Evolutionary conservation across 2,329 filamentous ascomycete species (phyloP).

Genomic region (Sclerotinia spermophila): DNA sequence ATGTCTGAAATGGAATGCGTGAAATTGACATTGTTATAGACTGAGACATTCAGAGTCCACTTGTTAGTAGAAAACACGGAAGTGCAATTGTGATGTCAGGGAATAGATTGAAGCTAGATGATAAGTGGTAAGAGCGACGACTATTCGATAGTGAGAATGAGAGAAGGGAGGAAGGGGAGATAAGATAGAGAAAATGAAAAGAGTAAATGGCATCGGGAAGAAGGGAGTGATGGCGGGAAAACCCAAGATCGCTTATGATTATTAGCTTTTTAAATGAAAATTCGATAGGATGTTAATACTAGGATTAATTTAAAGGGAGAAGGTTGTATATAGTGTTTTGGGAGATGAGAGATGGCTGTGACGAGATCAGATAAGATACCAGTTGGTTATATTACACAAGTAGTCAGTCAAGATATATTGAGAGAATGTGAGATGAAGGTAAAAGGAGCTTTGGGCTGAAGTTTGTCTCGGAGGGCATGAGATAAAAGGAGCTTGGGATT

Average conservation of each 20-base stretch:
- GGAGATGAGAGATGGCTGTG: neutral
- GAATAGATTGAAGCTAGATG: too few species aligned
- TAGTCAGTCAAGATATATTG: too few species aligned
- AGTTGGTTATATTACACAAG: neutral
- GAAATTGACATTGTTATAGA: too few species aligned
- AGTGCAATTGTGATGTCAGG: too few species aligned
- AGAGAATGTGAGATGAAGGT: too few species aligned
- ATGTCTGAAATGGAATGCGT: too few species aligned
- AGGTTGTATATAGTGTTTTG: neutral
- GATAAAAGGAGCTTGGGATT: neutral
- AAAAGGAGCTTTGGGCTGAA: neutral
- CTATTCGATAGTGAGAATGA: neutral
- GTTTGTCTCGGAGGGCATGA: neutral
- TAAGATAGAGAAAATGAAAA: neutral
- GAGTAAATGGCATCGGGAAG: neutral
- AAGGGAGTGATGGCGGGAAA: neutral
- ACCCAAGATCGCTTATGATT: too few species aligned
- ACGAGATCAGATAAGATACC: neutral
- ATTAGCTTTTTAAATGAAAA: too few species aligned
- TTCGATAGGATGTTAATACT: neutral
- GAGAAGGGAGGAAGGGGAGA: neutral
- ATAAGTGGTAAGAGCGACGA: neutral
- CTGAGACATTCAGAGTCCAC: too few species aligned
- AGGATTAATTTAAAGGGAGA: too few species aligned
- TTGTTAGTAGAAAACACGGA: too few species aligned